phyloP scores from a whole-genome alignment of 1,284 basidiomycete species.

The Microbotryum lychnidis-dioicae region DNA sequence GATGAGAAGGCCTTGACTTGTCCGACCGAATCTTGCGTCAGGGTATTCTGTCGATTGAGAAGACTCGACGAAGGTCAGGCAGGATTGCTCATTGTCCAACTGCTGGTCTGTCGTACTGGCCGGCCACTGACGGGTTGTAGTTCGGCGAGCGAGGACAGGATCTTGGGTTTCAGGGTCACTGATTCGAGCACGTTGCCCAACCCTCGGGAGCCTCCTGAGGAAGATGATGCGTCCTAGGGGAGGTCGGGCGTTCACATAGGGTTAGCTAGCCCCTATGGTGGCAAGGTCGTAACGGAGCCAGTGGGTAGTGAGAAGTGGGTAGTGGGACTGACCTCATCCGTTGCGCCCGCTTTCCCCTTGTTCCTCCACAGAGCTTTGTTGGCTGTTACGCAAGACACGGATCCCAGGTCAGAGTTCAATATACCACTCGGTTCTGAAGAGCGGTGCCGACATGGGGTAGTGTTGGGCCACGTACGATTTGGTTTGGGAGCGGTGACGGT shows the following conservation, averaged over 20 bases:
- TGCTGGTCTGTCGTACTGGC: background rate
- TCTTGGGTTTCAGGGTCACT: slow-evolving; percentile 14
- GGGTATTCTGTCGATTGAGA: slow-evolving; percentile 1
- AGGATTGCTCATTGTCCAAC: background rate
- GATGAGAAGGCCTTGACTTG: slow-evolving; percentile 15
- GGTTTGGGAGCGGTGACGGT: background rate
- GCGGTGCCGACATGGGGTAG: no score
- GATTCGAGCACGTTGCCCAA: slow-evolving; percentile 14
- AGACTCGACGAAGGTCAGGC: background rate
- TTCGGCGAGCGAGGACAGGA: slow-evolving; percentile 6
- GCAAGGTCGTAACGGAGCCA: background rate
- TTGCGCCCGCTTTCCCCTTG: background rate
- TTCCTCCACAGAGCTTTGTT: background rate
- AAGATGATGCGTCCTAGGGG: background rate
- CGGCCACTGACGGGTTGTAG: slow-evolving; percentile 13
- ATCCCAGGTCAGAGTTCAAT: no score
- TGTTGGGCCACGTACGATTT: background rate
- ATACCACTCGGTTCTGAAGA: no score
- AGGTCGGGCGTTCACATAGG: no score
- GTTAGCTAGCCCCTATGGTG: background rate
- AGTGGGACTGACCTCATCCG: background rate
- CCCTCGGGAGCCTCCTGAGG: background rate
- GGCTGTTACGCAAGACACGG: background rate
- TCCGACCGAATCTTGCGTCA: slow-evolving; percentile 12
- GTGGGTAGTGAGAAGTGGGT: background rate